Base-by-base conservation (phyloP, 1,139 yeast species). In the Geotrichum phurueaensis region DNA sequence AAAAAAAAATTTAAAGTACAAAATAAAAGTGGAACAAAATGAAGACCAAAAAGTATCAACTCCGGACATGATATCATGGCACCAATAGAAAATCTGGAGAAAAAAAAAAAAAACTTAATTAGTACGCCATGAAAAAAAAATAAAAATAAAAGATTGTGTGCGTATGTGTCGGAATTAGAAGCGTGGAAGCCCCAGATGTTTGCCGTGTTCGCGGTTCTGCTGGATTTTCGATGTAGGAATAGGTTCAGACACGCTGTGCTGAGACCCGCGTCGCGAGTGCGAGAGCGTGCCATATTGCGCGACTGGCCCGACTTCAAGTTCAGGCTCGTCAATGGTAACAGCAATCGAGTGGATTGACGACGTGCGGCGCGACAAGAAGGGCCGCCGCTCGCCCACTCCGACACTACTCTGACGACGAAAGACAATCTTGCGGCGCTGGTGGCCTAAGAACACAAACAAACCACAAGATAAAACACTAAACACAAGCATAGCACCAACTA, bases 401-500 rank as follows among this genome's bases (percentile, higher is more conserved):
- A 15, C 7, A 15, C 47, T 39, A 18, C 47, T 39, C 10, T 18
- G 47, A 1, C 47, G 47, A n/a, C 22, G 47, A 7, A n/a, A n/a
- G n/a, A 39, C 47, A 39, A 39, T 39, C 47, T 39, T 39, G 47
- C 47, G 47, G 50, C 64, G 54, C 51, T 62, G 59, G 31, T 60
- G 57, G n/a, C 66, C 63, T 49, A 65, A 62, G 52, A 66, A 64
- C 13, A 68, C 62, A 48, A 62, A 61, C 33, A 67, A 56, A n/a
- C 63, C 62, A 12, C 61, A 64, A 4, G 66, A 64, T n/a, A 71
- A 54, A 23, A 64, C 66, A 33, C 68, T 60, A 49, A 71, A 71
- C 15, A 68, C 64, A 2, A 72, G 63, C 47, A 74, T 67, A 29
- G 73, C 68, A 0, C 77, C 77, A n/a, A 71, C 63, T 10, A 72